Evolutionary conservation across 768 basidiomycete species (phyloP), one percentile per base, ranked within the genome.

Genomic region (Boletus rubropictus): DNA sequence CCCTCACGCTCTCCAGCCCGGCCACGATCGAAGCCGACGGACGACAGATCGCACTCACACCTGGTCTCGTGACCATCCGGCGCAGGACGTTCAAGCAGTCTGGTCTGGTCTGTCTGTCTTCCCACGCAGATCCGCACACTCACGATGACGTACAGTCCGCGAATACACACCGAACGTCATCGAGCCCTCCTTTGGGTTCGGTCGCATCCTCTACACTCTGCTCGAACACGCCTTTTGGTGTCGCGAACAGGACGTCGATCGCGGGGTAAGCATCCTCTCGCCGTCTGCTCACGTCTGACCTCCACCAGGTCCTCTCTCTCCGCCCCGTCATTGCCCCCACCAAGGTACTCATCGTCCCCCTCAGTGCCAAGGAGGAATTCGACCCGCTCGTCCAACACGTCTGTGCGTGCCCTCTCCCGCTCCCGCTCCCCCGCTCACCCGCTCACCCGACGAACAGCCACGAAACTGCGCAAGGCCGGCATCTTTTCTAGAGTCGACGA

Each of bases 81-180:
- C 77, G 78, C 47, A 89, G 85, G 72, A 86, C 86, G 33, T 81
- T 92, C 64, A 95, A 93, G 61, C 89, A 92, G 61, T 84, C 85
- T 28, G 76, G 95, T 87, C 54, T 53, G 81, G 75, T 39, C 41
- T 22, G 27, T 6, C 18, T 12, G 7, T 39, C 4, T 55, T 52
- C 42, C 2, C 20, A 10, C 5, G 8, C 3, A 15, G 51, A 52
- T 54, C 56, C 55, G 42, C 46, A 45, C 12, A 14, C 56, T 60
- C 15, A 60, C 39, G 1, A 48, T 63, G 63, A 61, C 60, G 45
- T 54, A n/a, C n/a, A 96, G 93, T 90, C 55, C 89, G 95, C 54
- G 94, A 97, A 69, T 96, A 79, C 70, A 91, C 83, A 46, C 96
- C 95, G 31, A 98, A 97, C 68, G 96, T 99, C 67, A 95, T 98